Base-by-base conservation (phyloP, 192 early-diverging fungal genomes). In the Umbelopsis ramanniana region DNA sequence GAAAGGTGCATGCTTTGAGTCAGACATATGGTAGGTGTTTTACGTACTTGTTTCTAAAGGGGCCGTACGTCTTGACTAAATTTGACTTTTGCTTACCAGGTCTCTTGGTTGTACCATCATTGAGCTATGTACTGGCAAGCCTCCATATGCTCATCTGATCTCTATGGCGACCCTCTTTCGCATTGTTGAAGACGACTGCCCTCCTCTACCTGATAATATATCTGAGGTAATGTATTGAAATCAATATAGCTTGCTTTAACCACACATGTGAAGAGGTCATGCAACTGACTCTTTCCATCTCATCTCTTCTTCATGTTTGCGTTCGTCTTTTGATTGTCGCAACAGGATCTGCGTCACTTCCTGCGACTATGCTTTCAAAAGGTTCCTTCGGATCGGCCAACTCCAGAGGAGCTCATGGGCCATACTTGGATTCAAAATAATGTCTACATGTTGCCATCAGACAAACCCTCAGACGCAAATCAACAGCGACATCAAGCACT, bases 31-130 rank as follows among this genome's bases (percentile, higher is more conserved):
- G 90, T 91, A 80, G 47, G 57, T 63, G 24, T 46, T 50, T n/a
- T 33, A 52, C 8, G 6, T 14, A 23, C 15, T n/a, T 43, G 11
- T 11, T 21, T 54, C 40, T 33, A 33, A 55, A 55, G 24, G 40
- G 23, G 12, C 50, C 14, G 8, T 40, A 38, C 33, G 10, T 52
- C n/a, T 35, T 69, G 12, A 50, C 47, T 22, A 7, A 19, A 3
- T 23, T 57, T 24, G 8, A n/a, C 11, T 35, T n/a, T 26, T 46
- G 46, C 48, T 53, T 26, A 52, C 22, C 26, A 79, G 78, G 93
- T 94, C 92, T 73, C 81, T 99, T 45, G 97, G 97, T 46, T 98
- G 96, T 70, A 99, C 97, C 0, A 82, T 96, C 19, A 89, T 99
- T 53, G 97, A 99, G 82, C 81, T 99, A 76, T 81, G 96, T 38